A percentile compares a stretch with the other conserved stretches of the same genome.
Conservation (phyloP, 371 early-diverging fungal genomes). For the Basidiobolus meristosporus region DNA sequence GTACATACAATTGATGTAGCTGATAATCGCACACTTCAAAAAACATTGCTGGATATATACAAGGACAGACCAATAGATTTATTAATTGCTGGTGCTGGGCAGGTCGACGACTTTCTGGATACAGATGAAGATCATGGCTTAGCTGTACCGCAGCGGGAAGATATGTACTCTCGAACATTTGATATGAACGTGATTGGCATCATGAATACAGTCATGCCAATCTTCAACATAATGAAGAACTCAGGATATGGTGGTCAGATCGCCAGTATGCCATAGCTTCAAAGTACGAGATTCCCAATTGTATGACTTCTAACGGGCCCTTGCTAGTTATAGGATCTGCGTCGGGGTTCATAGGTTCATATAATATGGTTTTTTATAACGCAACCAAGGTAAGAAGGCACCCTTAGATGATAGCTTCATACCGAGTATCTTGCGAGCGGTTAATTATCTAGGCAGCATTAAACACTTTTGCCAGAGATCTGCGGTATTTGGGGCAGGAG, state of each 20-base stretch:
- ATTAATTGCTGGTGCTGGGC: slow-evolving; percentile 1
- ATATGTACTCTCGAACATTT: not conserved
- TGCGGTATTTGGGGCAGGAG: not conserved
- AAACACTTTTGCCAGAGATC: slow-evolving; percentile 2
- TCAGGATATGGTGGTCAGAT: slow-evolving; percentile 1
- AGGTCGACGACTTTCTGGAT: not conserved
- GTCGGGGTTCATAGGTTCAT: not conserved
- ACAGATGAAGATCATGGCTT: not conserved
- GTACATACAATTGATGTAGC: not conserved
- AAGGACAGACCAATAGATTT: slow-evolving; percentile 1
- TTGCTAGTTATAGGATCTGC: slow-evolving; percentile 1
- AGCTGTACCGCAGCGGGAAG: not conserved
- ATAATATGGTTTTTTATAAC: slow-evolving; percentile 2
- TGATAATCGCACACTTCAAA: not conserved
- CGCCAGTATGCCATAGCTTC: not conserved
- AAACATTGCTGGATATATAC: not conserved
- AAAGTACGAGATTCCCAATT: not conserved
- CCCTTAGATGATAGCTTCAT: too few species aligned
- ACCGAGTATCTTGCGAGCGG: too few species aligned
- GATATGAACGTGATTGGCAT: slow-evolving; percentile 1
- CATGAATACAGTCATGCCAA: slow-evolving; percentile 1
- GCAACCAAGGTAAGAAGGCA: slow-evolving; percentile 1
- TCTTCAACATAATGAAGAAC: slow-evolving; percentile 1
- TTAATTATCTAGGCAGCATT: not conserved
- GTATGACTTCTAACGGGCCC: not conserved